A percentile compares a stretch with the other conserved stretches of the same genome.
Evolutionary conservation across 1,284 basidiomycete genomes (phyloP).

Genomic region (Rhizoctonia solani): DNA sequence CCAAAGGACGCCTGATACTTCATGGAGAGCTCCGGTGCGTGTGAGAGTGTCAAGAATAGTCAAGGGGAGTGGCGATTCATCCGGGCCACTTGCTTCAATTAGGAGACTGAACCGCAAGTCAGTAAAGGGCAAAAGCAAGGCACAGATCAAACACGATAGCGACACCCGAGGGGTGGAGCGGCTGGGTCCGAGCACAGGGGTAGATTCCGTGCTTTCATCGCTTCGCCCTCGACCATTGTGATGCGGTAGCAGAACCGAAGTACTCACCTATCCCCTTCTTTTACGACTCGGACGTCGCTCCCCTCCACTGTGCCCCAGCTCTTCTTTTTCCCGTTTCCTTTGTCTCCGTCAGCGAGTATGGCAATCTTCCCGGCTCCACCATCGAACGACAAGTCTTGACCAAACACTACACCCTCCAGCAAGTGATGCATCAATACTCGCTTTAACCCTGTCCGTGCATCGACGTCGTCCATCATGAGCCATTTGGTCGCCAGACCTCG

Average conservation of each 20-base stretch:
- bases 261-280: slow-evolving; percentile 24
- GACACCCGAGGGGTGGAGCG: no score
- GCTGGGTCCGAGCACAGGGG: neutral
- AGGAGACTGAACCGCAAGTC: slow-evolving; percentile 7
- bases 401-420: slow-evolving; percentile 77
- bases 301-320: slow-evolving; percentile 48
- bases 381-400: slow-evolving; percentile 46
- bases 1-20: slow-evolving; percentile 77
- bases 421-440: slow-evolving; percentile 86
- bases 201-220: no score
- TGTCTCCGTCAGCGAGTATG: neutral
- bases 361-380: neutral
- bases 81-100: slow-evolving; percentile 23
- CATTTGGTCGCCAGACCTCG: slow-evolving; percentile 66
- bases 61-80: slow-evolving; percentile 20
- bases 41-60: slow-evolving; percentile 66
- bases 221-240: no score
- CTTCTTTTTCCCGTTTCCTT: slow-evolving; percentile 42
- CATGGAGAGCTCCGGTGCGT: slow-evolving; percentile 89
- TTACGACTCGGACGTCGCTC: slow-evolving; percentile 46
- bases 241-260: neutral
- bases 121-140: neutral
- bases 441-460: slow-evolving; percentile 77
- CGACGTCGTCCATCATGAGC: slow-evolving; percentile 73
- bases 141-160: no score